phyloP scores from a whole-genome alignment of 2,329 filamentous ascomycete genomes.

The Byssoonygena ceratinophila region DNA sequence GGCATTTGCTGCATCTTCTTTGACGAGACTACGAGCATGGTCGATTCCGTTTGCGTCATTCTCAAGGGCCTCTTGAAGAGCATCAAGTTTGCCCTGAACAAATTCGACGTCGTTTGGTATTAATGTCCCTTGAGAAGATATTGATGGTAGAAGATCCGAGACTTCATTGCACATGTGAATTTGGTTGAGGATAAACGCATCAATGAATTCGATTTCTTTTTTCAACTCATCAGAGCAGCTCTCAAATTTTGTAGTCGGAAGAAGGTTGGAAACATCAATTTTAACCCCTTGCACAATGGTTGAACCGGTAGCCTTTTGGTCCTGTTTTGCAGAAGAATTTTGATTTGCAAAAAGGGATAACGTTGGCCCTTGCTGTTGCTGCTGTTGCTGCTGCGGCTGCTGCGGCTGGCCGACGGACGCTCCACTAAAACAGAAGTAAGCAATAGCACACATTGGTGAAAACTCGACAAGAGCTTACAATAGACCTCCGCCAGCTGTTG shows the following conservation, averaged over 20 bases:
- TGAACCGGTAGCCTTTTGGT: conserved; percentile 25
- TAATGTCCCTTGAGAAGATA: conserved; percentile 53
- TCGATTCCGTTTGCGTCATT: conserved; percentile 53
- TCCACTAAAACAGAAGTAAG: conserved; percentile 18
- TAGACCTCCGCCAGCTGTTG: conserved; percentile 25
- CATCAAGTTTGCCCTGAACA: conserved; percentile 51
- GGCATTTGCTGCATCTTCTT: conserved; percentile 59
- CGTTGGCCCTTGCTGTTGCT: conserved; percentile 44
- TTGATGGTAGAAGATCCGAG: conserved; percentile 56
- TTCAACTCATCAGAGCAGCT: conserved; percentile 77
- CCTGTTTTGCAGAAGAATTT: conserved; percentile 23
- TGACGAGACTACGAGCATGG: conserved; percentile 46
- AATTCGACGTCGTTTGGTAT: conserved; percentile 57
- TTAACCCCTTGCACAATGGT: conserved; percentile 56
- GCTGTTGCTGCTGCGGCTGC: conserved; percentile 40
- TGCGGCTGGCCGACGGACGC: conserved; percentile 24
- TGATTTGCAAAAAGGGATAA: conserved; percentile 33
- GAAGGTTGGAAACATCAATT: conserved; percentile 66
- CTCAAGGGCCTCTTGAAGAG: conserved; percentile 52
- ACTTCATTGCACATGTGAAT: conserved; percentile 64
- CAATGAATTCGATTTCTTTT: conserved; percentile 63
- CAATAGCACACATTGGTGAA: background rate
- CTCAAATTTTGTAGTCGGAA: conserved; percentile 81
- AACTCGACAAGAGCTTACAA: conserved; percentile 26
- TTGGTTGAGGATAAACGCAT: conserved; percentile 68